Base-by-base conservation (phyloP, 345 rosid genomes). In the Boechera divaricarpa region DNA sequence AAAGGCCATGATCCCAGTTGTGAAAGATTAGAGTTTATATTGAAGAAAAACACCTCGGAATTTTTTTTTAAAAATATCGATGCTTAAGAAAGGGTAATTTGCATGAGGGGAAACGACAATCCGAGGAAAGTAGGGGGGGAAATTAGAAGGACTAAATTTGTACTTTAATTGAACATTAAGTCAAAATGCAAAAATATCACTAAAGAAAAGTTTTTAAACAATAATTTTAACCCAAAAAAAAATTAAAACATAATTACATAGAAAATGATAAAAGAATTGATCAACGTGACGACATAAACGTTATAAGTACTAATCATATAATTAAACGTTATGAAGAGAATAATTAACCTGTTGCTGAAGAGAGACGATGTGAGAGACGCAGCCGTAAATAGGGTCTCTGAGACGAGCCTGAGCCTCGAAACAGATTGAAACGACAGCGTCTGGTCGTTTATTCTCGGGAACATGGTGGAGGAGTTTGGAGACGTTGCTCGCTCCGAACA, bases 401-500 rank as follows among this genome's bases (percentile, higher is more conserved):
- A 89, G 86, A 49, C 97, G 85, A 35, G 94, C 86, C 68, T 88
- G 87, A 64, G 97, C 97, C 81, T 91, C 97, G 33, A 84, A 91
- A 49, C 91, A 91, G 49, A 91, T 86, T 10, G 90, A 82, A 32
- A 85, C 86, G 59, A 89, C 97, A 7, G 97, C 90, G 42, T 89
- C 92, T 15, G 84, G 83, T 51, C 97, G 83, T 66, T 84, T 87
- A 72, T 85, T 86, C 13, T 83, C 84, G 1, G 93, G 91, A 7
- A 89, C 78, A 57, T 80, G 87, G 2, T 77, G 70, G 33, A 94
- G 91, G 8, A 94, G 90, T 87, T 94, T 91, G 0, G 98, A 87
- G 26, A 87, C 96, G 69, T 94, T 94, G 78, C 98, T 91, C 4
- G 98, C 98, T 5, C 98, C 98, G 45, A 93, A 90, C 11, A 91